A percentile compares a stretch with the other conserved stretches of the same genome.
Evolutionary conservation across 108 stramenopile genomes (phyloP).

Genomic region (Pinguiococcus pyrenoidosus): DNA sequence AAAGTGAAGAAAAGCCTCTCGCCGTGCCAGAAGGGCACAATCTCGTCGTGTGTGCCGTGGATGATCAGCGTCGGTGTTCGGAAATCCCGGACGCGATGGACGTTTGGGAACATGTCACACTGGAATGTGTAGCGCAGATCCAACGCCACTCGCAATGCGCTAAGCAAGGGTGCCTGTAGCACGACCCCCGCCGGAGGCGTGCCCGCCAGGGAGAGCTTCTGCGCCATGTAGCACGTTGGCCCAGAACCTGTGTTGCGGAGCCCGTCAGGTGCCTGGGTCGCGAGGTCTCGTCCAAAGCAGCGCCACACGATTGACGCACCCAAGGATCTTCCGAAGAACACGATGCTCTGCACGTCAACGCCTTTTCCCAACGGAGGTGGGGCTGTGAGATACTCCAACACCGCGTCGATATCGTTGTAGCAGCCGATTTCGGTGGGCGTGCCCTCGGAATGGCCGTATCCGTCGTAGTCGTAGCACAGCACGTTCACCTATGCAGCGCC

Average conservation of each 20-base stretch:
- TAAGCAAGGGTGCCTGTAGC: conserved; percentile 59
- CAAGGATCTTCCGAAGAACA: too few relatives aligned
- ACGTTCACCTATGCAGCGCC: too few relatives aligned
- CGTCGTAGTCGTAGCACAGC: conserved; percentile 78
- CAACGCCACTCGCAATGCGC: conserved; percentile 61
- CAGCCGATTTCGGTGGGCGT: too few relatives aligned
- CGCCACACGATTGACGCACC: too few relatives aligned
- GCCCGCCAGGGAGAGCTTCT: conserved; percentile 55
- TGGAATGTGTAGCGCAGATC: conserved; percentile 58
- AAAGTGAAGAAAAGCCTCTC: too few relatives aligned
- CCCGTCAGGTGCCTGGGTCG: too few relatives aligned
- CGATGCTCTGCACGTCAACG: conserved; percentile 60
- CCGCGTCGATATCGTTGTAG: conserved; percentile 75
- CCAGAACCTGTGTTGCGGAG: too few relatives aligned
- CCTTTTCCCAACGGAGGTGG: too few relatives aligned
- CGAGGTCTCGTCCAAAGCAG: too few relatives aligned
- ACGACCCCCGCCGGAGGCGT: conserved; percentile 59
- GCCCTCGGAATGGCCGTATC: conserved; percentile 82
- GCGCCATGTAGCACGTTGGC: conserved; percentile 70
- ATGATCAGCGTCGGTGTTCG: too few relatives aligned
- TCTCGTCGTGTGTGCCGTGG: conserved; percentile 83
- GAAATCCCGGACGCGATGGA: too few relatives aligned
- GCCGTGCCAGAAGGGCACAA: conserved; percentile 85
- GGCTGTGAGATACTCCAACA: conserved; percentile 57
- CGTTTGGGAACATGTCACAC: conserved; percentile 68